Conservation (phyloP, 1,139 yeast genomes). For the Starmera stellimalicola region DNA sequence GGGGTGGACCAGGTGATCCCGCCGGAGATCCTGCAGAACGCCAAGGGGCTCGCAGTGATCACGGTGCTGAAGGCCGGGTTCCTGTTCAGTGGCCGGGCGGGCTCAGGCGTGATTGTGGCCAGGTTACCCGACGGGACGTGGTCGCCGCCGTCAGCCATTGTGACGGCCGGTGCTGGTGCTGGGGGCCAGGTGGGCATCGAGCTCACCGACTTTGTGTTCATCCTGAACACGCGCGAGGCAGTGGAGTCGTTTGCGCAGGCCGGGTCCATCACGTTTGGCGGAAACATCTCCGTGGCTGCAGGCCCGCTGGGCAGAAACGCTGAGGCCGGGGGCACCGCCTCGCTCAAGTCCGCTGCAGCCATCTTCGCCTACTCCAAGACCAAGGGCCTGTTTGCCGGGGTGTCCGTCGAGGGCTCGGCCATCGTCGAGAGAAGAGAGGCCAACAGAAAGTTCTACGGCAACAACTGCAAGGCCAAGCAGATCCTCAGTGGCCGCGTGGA, state of each 20-base stretch:
- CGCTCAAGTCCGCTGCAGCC: conserved; percentile 80
- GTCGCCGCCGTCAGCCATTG: conserved; percentile 98
- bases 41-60: conserved; percentile 84
- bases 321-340: conserved; percentile 96
- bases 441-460: conserved; percentile 88
- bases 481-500: conserved; percentile 82
- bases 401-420: conserved; percentile 93
- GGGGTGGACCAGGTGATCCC: conserved; percentile 91
- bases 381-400: conserved; percentile 95
- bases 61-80: conserved; percentile 96
- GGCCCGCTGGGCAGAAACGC: conserved; percentile 98
- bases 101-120: conserved; percentile 93
- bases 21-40: conserved; percentile 76
- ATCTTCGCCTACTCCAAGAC: conserved; percentile 91
- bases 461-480: conserved; percentile 72
- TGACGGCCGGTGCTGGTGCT: conserved; percentile 97
- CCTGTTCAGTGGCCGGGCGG: conserved; percentile 92
- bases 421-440: conserved; percentile 95
- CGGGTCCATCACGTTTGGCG: conserved; percentile 93
- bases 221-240: conserved; percentile 76
- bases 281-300: conserved; percentile 94
- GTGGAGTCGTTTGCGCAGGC: conserved; percentile 91
- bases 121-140: conserved; percentile 89
- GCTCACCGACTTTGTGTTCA: conserved; percentile 91
- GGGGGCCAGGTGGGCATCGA: conserved; percentile 98